Conservation (phyloP, 73 alveolate genomes). For the Symbiodinium pilosum region DNA sequence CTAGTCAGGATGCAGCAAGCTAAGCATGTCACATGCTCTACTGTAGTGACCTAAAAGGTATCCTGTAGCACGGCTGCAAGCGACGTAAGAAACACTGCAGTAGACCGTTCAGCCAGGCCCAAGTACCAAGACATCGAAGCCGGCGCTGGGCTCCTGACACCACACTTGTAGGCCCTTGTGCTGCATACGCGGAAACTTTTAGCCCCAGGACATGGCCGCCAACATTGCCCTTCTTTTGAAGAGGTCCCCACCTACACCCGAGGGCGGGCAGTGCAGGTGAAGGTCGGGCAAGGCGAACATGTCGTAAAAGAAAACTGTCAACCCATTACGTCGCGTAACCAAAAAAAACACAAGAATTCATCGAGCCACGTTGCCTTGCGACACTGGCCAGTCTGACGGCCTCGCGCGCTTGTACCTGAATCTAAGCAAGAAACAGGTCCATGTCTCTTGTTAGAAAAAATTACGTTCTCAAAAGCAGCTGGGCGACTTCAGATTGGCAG, state of each 20-base stretch:
- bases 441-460: too few species aligned
- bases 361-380: background rate
- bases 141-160: constrained; percentile 19
- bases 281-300: too few species aligned
- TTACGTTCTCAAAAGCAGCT: background rate
- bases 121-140: constrained; percentile 42
- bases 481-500: constrained; percentile 53
- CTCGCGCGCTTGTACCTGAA: background rate
- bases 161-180: too few species aligned
- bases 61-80: constrained; percentile 86
- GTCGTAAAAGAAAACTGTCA: too few species aligned
- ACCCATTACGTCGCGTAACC: too few species aligned
- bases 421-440: background rate
- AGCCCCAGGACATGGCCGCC: background rate
- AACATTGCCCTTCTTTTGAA: too few species aligned
- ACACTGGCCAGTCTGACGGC: background rate
- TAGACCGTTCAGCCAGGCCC: constrained; percentile 66
- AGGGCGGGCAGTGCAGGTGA: too few species aligned
- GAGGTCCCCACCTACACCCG: too few species aligned
- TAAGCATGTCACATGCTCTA: background rate
- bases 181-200: too few species aligned
- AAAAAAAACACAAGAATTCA: too few species aligned
- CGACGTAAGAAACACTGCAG: constrained; percentile 66
- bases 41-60: background rate
- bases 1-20: background rate